Evolutionary conservation across 305 asterid species (phyloP).

Genomic region (Fraxinus latifolia): DNA sequence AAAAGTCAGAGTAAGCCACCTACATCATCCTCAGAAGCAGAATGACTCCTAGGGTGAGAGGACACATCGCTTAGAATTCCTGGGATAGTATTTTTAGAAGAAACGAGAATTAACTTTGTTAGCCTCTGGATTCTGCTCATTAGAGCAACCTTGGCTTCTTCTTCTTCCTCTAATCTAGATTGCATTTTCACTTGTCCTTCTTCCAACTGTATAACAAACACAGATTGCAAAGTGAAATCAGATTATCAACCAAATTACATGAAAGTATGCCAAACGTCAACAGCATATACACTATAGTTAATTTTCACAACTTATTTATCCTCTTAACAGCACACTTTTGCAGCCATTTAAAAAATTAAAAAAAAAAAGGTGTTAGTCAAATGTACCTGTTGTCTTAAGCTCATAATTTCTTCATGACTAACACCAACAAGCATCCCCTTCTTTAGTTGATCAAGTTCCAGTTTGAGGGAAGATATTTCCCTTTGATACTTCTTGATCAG

Average conservation of each 20-base stretch:
- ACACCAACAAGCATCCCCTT: constrained; percentile 77
- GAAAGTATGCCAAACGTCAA: constrained; percentile 11
- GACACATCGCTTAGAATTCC: constrained; percentile 52
- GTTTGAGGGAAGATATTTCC: constrained; percentile 81
- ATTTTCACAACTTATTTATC: neutral
- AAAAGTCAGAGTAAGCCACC: constrained; percentile 24
- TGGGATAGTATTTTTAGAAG: constrained; percentile 81
- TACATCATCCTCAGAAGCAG: constrained; percentile 75
- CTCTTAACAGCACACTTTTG: constrained; percentile 13
- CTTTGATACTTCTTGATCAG: constrained; percentile 95
- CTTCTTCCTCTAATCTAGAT: constrained; percentile 97
- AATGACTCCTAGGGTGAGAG: constrained; percentile 52
- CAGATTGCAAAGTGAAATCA: constrained; percentile 12
- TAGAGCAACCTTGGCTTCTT: constrained; percentile 92
- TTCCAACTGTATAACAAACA: constrained; percentile 61
- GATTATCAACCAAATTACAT: neutral
- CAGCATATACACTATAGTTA: neutral
- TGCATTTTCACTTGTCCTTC: constrained; percentile 99
- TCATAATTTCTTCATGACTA: constrained; percentile 80
- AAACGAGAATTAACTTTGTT: constrained; percentile 90
- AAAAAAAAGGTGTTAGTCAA: neutral
- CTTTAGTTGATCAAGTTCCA: constrained; percentile 84
- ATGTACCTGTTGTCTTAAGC: constrained; percentile 77
- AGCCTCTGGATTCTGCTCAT: constrained; percentile 97
- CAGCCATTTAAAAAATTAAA: neutral